Conservation (phyloP, 495 filamentous ascomycete genomes). For the Penicillium lividum region DNA sequence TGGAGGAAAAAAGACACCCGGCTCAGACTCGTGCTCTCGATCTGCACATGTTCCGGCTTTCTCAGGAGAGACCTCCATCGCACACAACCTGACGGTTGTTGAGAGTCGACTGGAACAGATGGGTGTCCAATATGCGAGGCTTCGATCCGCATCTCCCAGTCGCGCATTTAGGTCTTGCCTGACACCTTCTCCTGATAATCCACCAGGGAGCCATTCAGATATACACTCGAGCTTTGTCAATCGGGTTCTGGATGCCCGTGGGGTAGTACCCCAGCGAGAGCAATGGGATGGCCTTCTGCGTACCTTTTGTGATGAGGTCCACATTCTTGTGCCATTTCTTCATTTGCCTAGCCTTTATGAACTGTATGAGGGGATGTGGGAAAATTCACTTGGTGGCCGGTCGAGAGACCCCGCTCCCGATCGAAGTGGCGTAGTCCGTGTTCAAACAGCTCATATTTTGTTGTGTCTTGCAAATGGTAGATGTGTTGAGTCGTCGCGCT, state of each 20-base stretch:
- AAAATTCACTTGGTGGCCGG: background rate
- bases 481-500: conserved; percentile 26
- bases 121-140: conserved; percentile 15
- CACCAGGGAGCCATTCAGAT: background rate
- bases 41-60: conserved; percentile 17
- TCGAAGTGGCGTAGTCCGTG: conserved; percentile 4
- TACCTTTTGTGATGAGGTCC: conserved; percentile 27
- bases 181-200: conserved; percentile 13
- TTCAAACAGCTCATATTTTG: conserved; percentile 19
- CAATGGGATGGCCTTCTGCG: conserved; percentile 22
- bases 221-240: conserved; percentile 1
- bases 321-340: conserved; percentile 29
- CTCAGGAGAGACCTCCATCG: conserved; percentile 31
- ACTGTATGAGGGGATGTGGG: conserved; percentile 18
- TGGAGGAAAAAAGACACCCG: background rate
- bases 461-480: conserved; percentile 30
- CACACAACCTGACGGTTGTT: conserved; percentile 25
- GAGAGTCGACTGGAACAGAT: conserved; percentile 27
- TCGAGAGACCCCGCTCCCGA: background rate
- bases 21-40: background rate
- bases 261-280: conserved; percentile 11
- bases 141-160: conserved; percentile 11
- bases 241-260: conserved; percentile 10
- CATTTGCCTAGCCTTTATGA: conserved; percentile 21
- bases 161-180: conserved; percentile 13